A percentile compares a stretch with the other conserved stretches of the same genome.
Evolutionary conservation across 305 asterid species (phyloP).

Genomic region (Andrographis paniculata): DNA sequence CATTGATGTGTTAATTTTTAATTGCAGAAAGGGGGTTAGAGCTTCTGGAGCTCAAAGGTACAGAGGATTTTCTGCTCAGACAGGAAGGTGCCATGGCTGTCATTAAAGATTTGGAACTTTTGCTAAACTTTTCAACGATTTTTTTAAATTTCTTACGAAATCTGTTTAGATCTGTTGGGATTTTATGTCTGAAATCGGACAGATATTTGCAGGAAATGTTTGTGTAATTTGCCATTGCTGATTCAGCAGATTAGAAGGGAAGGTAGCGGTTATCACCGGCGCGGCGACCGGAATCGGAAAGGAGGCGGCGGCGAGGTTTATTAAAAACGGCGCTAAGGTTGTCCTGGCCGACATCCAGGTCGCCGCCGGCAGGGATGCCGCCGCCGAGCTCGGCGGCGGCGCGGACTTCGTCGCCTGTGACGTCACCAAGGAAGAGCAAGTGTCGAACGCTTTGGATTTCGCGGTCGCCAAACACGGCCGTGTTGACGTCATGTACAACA

Average conservation of each 20-base stretch:
- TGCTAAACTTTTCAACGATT: too few species aligned
- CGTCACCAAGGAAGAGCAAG: slow-evolving; percentile 51
- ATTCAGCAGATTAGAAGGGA: slow-evolving; percentile 65
- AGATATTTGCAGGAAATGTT: too few species aligned
- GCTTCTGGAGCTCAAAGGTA: too few species aligned
- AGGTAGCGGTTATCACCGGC: slow-evolving; percentile 75
- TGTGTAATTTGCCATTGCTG: too few species aligned
- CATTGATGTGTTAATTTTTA: too few species aligned
- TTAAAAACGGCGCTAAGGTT: slow-evolving; percentile 65
- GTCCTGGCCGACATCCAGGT: slow-evolving; percentile 52
- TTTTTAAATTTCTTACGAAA: too few species aligned
- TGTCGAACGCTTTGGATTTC: slow-evolving; percentile 60
- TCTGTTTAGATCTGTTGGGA: too few species aligned
- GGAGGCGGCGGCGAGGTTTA: slow-evolving; percentile 66
- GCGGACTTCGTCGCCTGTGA: slow-evolving; percentile 62
- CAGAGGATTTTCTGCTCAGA: too few species aligned
- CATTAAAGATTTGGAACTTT: too few species aligned
- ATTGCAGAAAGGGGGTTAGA: too few species aligned
- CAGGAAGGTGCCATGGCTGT: too few species aligned
- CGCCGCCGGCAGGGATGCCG: slow-evolving; percentile 36
- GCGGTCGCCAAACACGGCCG: slow-evolving; percentile 43
- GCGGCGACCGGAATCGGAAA: slow-evolving; percentile 79
- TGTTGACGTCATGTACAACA: slow-evolving; percentile 82
- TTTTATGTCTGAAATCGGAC: too few species aligned
- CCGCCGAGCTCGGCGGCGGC: slow-evolving; percentile 47